phyloP scores from a whole-genome alignment of 2,329 filamentous ascomycete genomes.

The Diplocarpon mali region DNA sequence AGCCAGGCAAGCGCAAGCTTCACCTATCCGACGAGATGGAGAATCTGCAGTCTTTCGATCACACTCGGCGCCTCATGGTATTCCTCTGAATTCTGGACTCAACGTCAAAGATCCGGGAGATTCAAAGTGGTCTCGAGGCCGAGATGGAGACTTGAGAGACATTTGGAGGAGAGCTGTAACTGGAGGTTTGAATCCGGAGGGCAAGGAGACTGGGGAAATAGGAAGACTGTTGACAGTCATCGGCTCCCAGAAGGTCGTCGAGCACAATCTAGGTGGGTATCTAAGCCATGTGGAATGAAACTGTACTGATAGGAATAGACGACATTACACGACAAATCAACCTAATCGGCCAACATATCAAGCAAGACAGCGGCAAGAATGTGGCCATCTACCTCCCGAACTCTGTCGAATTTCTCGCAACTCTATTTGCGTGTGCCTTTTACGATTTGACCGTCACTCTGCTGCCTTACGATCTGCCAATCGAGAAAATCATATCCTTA shows the following conservation, averaged over 20 bases:
- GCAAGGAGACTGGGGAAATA: slow-evolving; percentile 45
- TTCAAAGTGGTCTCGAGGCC: slow-evolving; percentile 72
- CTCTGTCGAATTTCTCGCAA: slow-evolving; percentile 74
- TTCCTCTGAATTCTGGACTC: slow-evolving; percentile 64
- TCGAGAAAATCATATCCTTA: slow-evolving; percentile 58
- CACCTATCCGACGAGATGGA: slow-evolving; percentile 68
- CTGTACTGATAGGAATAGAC: slow-evolving; percentile 32
- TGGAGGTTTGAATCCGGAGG: slow-evolving; percentile 53
- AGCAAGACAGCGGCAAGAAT: slow-evolving; percentile 59
- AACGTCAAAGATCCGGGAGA: slow-evolving; percentile 72
- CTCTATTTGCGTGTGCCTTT: slow-evolving; percentile 82
- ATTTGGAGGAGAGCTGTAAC: slow-evolving; percentile 68
- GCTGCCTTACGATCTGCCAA: slow-evolving; percentile 69
- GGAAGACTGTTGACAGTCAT: slow-evolving; percentile 70
- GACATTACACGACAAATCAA: slow-evolving; percentile 79
- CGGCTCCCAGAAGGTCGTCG: slow-evolving; percentile 61
- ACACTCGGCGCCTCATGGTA: slow-evolving; percentile 76
- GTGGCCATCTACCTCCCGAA: slow-evolving; percentile 90
- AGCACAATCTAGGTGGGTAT: slow-evolving; percentile 56
- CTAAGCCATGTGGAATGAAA: slow-evolving; percentile 28
- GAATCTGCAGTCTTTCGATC: slow-evolving; percentile 81
- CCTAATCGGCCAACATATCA: slow-evolving; percentile 67
- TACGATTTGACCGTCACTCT: slow-evolving; percentile 71
- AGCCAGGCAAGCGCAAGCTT: slow-evolving; percentile 68
- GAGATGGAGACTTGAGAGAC: slow-evolving; percentile 83